phyloP scores from a whole-genome alignment of 1,284 basidiomycete species.

The Microbotryum saponariae region DNA sequence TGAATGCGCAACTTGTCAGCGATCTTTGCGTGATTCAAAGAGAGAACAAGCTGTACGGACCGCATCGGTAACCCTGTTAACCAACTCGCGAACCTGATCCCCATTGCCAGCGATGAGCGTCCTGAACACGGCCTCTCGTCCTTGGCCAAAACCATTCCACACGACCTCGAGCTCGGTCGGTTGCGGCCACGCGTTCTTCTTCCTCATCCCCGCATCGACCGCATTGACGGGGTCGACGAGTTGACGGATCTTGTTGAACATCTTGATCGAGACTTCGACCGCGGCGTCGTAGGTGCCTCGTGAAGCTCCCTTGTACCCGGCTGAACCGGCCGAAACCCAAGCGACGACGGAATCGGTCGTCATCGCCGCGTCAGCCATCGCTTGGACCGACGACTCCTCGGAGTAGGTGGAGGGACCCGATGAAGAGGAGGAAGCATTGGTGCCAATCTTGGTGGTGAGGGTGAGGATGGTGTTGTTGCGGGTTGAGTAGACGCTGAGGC shows the following conservation, averaged over 20 bases:
- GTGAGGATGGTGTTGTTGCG: slow-evolving; percentile 45
- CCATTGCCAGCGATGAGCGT: slow-evolving; percentile 41
- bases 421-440: slow-evolving; percentile 9
- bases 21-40: not conserved
- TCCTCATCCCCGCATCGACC: slow-evolving; percentile 12
- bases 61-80: slow-evolving; percentile 41
- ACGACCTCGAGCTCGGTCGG: slow-evolving; percentile 40
- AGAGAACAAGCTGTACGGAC: slow-evolving; percentile 5
- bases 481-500: slow-evolving; percentile 41
- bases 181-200: slow-evolving; percentile 33
- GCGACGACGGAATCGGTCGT: slow-evolving; percentile 23
- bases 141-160: slow-evolving; percentile 44
- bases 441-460: slow-evolving; percentile 36
- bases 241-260: slow-evolving; percentile 40
- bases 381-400: slow-evolving; percentile 18
- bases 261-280: slow-evolving; percentile 39
- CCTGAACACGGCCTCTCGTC: slow-evolving; percentile 42
- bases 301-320: slow-evolving; percentile 43
- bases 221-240: slow-evolving; percentile 19
- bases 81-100: slow-evolving; percentile 35
- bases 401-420: slow-evolving; percentile 29
- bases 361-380: not conserved
- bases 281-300: slow-evolving; percentile 44
- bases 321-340: slow-evolving; percentile 32
- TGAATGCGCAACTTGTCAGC: too few relatives aligned